These are phyloP conservation scores for Orychophragmus violaceus DNA, from an alignment of 345 rosid genomes.

Conservation along the genomic window DNA sequence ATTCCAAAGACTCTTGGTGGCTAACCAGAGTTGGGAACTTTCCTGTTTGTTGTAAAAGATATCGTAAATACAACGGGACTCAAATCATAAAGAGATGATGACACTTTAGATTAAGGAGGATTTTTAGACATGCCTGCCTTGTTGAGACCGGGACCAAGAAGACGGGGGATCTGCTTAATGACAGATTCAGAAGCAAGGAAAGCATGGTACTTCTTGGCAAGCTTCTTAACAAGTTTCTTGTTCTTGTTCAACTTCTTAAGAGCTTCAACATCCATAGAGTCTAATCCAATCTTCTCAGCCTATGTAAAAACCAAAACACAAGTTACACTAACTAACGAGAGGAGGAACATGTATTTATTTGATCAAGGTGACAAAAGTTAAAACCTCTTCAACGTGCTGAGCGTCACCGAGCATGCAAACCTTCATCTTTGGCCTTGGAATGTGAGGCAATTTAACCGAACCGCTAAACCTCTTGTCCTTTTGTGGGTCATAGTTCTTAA, in stretches of 20 bases:
- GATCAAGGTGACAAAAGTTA: too few species aligned
- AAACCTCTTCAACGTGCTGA: constrained; percentile 94
- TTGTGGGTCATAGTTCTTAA: constrained; percentile 91
- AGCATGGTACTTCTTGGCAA: constrained; percentile 76
- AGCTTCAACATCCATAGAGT: constrained; percentile 69
- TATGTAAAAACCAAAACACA: constrained; percentile 10
- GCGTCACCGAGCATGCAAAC: constrained; percentile 98
- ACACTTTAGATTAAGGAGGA: neutral
- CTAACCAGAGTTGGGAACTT: constrained; percentile 75
- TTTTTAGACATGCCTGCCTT: constrained; percentile 60
- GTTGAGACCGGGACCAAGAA: constrained; percentile 83
- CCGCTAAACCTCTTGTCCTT: constrained; percentile 96
- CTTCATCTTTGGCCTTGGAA: constrained; percentile 92
- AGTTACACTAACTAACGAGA: neutral
- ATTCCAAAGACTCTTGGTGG: constrained; percentile 68
- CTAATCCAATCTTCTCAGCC: constrained; percentile 70
- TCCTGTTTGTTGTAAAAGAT: constrained; percentile 42
- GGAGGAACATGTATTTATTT: neutral
- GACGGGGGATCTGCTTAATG: constrained; percentile 83
- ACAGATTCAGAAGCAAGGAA: constrained; percentile 78
- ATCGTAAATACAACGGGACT: neutral
- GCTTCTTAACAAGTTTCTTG: constrained; percentile 75
- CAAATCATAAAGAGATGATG: neutral
- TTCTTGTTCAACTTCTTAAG: constrained; percentile 74
- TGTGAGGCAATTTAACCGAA: constrained; percentile 82